Base-by-base conservation (phyloP, 441 rosid genomes). In the Lepidium campestre region DNA sequence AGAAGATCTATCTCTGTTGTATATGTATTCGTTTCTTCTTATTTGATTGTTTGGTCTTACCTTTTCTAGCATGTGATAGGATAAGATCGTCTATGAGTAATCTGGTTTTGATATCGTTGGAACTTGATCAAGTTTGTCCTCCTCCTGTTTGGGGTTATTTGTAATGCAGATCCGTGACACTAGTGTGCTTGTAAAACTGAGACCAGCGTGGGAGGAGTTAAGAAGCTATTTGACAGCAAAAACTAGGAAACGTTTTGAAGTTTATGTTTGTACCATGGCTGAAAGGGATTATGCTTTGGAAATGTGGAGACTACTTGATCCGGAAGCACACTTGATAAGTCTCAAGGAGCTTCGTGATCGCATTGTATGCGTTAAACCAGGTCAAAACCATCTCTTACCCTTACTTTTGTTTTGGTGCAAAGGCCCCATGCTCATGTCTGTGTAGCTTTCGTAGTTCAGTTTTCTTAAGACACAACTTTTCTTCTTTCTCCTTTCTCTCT, bases 231-330 rank as follows among this genome's bases (percentile, higher is more conserved):
- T 96, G 86, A 91, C 88, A 49, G 98, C 98, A 66, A 91, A 83
- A 79, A 94, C 86, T 59, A 96, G 99, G 57, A 96, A 93, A 81
- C 93, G 99, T 29, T 96, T 96, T 82, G 97, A 93, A 80, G 98
- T 96, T 70, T 96, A 89, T 82, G 99, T 91, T 75, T 96, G 99
- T 83, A 96, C 99, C 17, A 96, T 96, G 99, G 98, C 99, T 69
- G 98, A 96, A 81, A 82, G 93, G 79, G 96, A 93, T 77, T 96
- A 96, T 81, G 98, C 98, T 41, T 79, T 89, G 57, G 99, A 93
- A 79, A 96, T 96, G 96, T 96, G 98, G 99, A 85, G 98, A 81
- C 98, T 96, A 78, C 98, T 93, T 81, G 98, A 96, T 75, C 98
- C 98, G 5, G 98, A 79, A 75, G 81, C 90, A 32, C 88, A 85